phyloP scores from a whole-genome alignment of 2,329 filamentous ascomycete species.

The Colletotrichum truncatum region DNA sequence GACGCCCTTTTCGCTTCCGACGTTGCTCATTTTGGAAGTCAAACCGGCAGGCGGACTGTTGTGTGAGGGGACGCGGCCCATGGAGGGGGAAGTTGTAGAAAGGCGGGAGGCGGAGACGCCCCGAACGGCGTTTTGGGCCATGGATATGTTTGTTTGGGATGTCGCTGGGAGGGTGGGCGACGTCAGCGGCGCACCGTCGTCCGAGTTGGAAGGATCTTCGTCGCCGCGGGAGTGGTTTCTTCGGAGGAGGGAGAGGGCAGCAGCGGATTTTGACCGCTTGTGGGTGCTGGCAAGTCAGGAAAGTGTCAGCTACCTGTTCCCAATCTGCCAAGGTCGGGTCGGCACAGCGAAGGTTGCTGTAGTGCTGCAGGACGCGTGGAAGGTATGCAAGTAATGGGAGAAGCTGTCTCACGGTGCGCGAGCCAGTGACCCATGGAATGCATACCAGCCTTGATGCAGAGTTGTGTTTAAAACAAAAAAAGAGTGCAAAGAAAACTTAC shows the following conservation, averaged over 20 bases:
- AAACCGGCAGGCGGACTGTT: slow-evolving; percentile 34
- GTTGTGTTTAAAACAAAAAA: too few species aligned
- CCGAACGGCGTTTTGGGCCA: slow-evolving; percentile 47
- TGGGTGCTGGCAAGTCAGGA: slow-evolving; percentile 45
- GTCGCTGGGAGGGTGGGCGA: slow-evolving; percentile 43
- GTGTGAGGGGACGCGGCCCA: slow-evolving; percentile 52
- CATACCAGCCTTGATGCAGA: not conserved
- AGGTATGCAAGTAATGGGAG: not conserved
- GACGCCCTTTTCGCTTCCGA: slow-evolving; percentile 50
- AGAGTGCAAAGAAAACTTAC: slow-evolving; percentile 36
- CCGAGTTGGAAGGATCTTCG: slow-evolving; percentile 59
- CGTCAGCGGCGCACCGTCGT: slow-evolving; percentile 54
- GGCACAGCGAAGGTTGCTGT: not conserved
- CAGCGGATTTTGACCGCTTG: slow-evolving; percentile 63
- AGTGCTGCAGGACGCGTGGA: slow-evolving; percentile 4
- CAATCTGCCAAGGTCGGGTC: slow-evolving; percentile 9
- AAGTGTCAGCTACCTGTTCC: slow-evolving; percentile 12
- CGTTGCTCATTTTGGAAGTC: slow-evolving; percentile 29
- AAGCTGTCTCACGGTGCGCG: slow-evolving; percentile 11
- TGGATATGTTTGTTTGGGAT: slow-evolving; percentile 42
- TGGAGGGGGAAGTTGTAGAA: slow-evolving; percentile 50
- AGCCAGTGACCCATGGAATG: not conserved
- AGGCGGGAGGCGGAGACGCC: slow-evolving; percentile 55
- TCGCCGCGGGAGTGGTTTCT: slow-evolving; percentile 60
- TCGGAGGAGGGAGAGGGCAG: slow-evolving; percentile 62